Base-by-base conservation (phyloP, 768 basidiomycete species). In the Phlebiopsis flavidoalba region DNA sequence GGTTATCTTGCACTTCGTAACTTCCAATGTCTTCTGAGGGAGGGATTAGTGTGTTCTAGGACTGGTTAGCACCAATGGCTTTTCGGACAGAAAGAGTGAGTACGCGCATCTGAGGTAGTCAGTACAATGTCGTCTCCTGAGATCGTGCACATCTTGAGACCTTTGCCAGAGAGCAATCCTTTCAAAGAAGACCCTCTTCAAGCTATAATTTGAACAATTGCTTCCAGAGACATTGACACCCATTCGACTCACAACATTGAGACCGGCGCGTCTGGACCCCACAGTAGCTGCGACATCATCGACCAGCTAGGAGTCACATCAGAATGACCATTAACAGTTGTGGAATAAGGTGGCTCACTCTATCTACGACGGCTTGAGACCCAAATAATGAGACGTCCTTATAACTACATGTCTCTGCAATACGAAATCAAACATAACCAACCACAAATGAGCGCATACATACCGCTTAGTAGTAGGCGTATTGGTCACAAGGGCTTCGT, bases 261-360 rank as follows among this genome's bases (percentile, higher is more conserved):
- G 77, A 66, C 92, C 89, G 7, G 84, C 81, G 48, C 96, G 79
- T 54, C 86, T 78, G 8, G 94, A 70, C 8, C 80, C 76, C 37
- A 95, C 83, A 0, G 93, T 93, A 0, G 93, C 93, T 0, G 94
- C 91, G 14, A 98, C 74, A 66, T 96, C 91, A 66, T 97, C 95
- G 26, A 96, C 84, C 8, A 97, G 77, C 94, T 96, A 61, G 14
- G 36, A 12, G 17, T 5, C 24, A 45, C 17, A n/a, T 45, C 4
- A 35, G 48, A 12, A 5, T 54, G 49, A 46, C 37, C 53, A n/a
- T 57, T 37, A 50, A 43, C 31, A n/a, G 43, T 24, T 35, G 55
- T 57, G 51, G 62, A 55, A 56, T 35, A 36, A 59, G 48, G 45
- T 15, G 24, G 66, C 77, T 53, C 64, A 92, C 95, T 62, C 79